Base-by-base conservation (phyloP, 805 yeast genomes). In the Pichia gijzeniarum region DNA sequence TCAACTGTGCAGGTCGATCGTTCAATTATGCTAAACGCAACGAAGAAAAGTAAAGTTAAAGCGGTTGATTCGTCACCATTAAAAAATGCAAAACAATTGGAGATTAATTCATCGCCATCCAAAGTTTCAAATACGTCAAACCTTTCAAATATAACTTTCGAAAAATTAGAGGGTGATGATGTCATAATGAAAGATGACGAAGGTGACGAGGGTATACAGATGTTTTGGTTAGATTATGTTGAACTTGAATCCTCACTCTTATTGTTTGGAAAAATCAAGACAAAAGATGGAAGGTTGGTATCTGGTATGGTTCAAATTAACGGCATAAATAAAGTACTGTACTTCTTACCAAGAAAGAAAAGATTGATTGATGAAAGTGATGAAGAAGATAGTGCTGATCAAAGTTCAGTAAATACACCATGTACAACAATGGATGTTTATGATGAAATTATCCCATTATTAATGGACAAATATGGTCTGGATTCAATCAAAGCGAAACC, bases 151-250 rank as follows among this genome's bases (percentile, higher is more conserved):
- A 48, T 59, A 3, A 52, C 63, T 1, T 56, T 60, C 48, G 64
- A 60, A 35, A 60, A 59, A 38, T 39, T 59, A 35, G 62, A 72
- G 19, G 66, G 69, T 14, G 62, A 64, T 30, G 65, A 70, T 8
- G 63, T 64, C n/a, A 62, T 70, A 3, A 41, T 51, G 17, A 44
- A 48, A 21, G 36, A 41, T 14, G 57, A 52, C 18, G 57, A 52
- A 35, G 75, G 73, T 37, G 53, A 71, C 1, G 50, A 47, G 1
- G 41, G 53, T 2, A 74, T 89, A 59, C 76, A 77, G 55, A 80
- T 91, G 81, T 93, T 75, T 62, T 93, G 97, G 97, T 65, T 85
- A 27, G 99, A 93, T 63, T 89, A 80, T 61, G 72, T 84, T 20
- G 98, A 91, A 60, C 78, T 83, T 12, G 85, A 82, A 48, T 74